These are phyloP conservation scores for Spatholobus suberectus DNA, from an alignment of 306 rosid genomes.

Conservation along the genomic window DNA sequence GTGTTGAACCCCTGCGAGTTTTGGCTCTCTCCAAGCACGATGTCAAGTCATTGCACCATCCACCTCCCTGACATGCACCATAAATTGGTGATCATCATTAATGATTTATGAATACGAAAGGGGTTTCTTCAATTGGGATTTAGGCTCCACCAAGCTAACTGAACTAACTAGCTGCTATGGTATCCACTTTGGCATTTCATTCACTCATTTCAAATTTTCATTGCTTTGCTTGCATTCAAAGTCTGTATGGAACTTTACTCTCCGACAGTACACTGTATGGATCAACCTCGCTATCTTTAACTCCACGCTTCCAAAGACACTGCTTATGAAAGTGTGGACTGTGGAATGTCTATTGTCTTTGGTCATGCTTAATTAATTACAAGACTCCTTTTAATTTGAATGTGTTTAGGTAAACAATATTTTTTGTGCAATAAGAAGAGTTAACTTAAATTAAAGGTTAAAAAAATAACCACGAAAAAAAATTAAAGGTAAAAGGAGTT, in stretches of 20 bases:
- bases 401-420: neutral
- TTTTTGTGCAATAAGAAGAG: neutral
- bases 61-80: constrained; percentile 75
- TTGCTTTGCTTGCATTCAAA: constrained; percentile 47
- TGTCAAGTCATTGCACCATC: constrained; percentile 86
- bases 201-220: constrained; percentile 30
- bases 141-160: constrained; percentile 48
- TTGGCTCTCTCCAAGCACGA: constrained; percentile 87
- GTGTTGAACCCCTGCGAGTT: constrained; percentile 81
- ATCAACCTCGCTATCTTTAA: constrained; percentile 21
- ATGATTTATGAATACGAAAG: constrained; percentile 2
- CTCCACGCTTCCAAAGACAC: constrained; percentile 10
- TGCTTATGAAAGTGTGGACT: neutral
- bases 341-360: neutral
- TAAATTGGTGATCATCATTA: neutral
- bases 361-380: neutral
- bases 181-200: constrained; percentile 23
- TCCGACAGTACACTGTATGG: constrained; percentile 21
- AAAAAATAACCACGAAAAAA: too few relatives aligned
- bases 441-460: neutral
- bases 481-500: too few relatives aligned
- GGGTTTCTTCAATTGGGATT: constrained; percentile 15
- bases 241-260: constrained; percentile 37
- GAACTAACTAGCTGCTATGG: neutral
- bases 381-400: neutral